Conservation (phyloP, 73 alveolate species). For the Paramecium bursaria region DNA sequence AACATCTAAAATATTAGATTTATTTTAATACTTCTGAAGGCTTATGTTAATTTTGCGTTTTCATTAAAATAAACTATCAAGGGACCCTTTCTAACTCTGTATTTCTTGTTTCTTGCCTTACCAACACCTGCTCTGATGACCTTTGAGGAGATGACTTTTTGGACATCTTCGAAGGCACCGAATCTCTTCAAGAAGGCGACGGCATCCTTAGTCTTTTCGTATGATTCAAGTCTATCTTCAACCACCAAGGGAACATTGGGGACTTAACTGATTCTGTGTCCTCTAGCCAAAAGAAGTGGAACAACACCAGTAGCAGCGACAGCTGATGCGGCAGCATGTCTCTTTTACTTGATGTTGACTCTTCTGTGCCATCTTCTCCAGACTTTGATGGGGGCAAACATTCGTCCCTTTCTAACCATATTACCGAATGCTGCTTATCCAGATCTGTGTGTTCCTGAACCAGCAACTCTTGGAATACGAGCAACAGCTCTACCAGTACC, state of each 20-base stretch:
- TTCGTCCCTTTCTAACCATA: conserved; percentile 98
- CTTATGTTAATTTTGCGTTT: conserved; percentile 80
- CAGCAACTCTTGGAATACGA: conserved; percentile 99
- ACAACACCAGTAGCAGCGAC: conserved; percentile 98
- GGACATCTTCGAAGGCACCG: conserved; percentile 90
- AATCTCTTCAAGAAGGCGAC: conserved; percentile 79
- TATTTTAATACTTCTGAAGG: conserved; percentile 83
- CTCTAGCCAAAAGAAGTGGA: conserved; percentile 98
- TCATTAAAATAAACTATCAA: conserved; percentile 88
- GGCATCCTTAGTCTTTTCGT: conserved; percentile 92
- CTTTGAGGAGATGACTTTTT: conserved; percentile 73
- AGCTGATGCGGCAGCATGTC: conserved; percentile 99
- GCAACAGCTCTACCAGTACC: conserved; percentile 99
- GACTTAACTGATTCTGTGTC: conserved; percentile 95
- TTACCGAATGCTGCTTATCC: conserved; percentile 99
- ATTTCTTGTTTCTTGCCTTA: conserved; percentile 91
- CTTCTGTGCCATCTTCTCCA: conserved; percentile 99
- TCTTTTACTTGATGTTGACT: conserved; percentile 96
- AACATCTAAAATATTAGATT: background rate
- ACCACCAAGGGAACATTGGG: conserved; percentile 98
- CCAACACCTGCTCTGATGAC: conserved; percentile 90
- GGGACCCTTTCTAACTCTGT: conserved; percentile 93
- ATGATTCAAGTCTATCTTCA: conserved; percentile 85
- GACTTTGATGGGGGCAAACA: conserved; percentile 97
- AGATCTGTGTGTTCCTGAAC: conserved; percentile 99